Evolutionary conservation across 257 asterid genomes (phyloP).

Genomic region (Przewalskia tangutica): DNA sequence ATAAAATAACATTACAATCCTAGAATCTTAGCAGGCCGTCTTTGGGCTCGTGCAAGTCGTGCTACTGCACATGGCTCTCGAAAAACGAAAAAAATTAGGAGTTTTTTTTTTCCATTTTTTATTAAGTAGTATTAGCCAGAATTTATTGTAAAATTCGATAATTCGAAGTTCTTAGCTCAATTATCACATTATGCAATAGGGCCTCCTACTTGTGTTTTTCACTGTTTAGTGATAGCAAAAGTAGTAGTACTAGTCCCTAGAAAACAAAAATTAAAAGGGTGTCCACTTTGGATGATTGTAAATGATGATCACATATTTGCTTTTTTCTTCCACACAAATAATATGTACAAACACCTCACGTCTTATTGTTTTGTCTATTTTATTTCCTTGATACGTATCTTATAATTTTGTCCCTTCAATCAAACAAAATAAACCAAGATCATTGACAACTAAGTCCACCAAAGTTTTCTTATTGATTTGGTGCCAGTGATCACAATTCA

Average conservation of each 20-base stretch:
- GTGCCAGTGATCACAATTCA: neutral
- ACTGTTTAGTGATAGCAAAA: neutral
- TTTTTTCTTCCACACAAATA: neutral
- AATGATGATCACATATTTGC: neutral
- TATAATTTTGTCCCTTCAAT: neutral
- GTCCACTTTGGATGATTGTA: slow-evolving; percentile 3
- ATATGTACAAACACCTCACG: neutral
- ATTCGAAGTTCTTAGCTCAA: no score
- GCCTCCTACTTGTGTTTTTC: neutral
- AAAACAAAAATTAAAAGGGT: neutral
- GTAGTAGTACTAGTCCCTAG: neutral
- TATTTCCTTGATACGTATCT: neutral
- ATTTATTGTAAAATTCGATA: no score
- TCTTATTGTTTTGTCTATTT: neutral
- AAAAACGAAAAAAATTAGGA: no score
- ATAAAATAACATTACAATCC: no score
- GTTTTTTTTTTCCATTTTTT: no score
- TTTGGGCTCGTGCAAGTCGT: no score
- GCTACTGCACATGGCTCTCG: no score
- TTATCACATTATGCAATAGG: neutral
- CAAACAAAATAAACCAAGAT: neutral
- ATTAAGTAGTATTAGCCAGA: no score
- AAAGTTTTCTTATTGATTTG: neutral
- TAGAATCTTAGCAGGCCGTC: no score
- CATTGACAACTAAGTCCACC: neutral